Percentiles rank a stretch among this genome's conserved stretches.
Conservation (phyloP, 352 stramenopile genomes). For the Phytopythium kandeliae region DNA sequence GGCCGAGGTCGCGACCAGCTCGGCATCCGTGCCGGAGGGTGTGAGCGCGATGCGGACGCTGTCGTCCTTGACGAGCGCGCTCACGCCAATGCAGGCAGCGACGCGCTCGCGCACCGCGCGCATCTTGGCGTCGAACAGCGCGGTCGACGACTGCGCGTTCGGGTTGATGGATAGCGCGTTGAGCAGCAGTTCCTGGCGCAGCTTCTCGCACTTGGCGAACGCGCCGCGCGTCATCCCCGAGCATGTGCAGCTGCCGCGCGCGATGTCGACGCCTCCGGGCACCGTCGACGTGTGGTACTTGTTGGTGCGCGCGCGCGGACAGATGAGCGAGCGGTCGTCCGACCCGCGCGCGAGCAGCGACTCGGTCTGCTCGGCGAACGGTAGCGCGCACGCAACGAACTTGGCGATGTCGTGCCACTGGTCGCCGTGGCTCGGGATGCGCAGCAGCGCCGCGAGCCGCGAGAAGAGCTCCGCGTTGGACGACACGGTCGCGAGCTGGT, state of each 20-base stretch:
- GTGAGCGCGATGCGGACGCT: conserved; percentile 60
- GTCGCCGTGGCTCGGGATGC: conserved; percentile 68
- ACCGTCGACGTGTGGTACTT: conserved; percentile 88
- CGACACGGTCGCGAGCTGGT: conserved; percentile 50
- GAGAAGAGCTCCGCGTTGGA: conserved; percentile 61
- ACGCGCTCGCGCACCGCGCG: conserved; percentile 39
- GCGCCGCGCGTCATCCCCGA: conserved; percentile 66
- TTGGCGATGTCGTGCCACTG: conserved; percentile 73
- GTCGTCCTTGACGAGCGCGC: conserved; percentile 44
- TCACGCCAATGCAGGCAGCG: conserved; percentile 48
- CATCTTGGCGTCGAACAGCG: conserved; percentile 73
- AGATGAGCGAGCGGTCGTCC: conserved; percentile 80
- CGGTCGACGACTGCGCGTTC: conserved; percentile 59
- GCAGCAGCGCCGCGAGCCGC: conserved; percentile 52
- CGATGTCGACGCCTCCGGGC: conserved; percentile 50
- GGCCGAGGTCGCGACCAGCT: conserved; percentile 71
- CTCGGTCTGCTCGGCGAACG: conserved; percentile 82
- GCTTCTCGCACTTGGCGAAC: conserved; percentile 56
- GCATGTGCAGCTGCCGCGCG: conserved; percentile 81
- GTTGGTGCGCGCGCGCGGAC: conserved; percentile 75
- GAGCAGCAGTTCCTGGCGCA: conserved; percentile 71
- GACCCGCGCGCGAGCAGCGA: conserved; percentile 77
- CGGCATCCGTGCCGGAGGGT: conserved; percentile 82
- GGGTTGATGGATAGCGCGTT: conserved; percentile 81
- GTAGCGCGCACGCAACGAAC: conserved; percentile 66